These are phyloP conservation scores for Phytophthora fragariae DNA, from an alignment of 352 stramenopile genomes.

Conservation along the genomic window DNA sequence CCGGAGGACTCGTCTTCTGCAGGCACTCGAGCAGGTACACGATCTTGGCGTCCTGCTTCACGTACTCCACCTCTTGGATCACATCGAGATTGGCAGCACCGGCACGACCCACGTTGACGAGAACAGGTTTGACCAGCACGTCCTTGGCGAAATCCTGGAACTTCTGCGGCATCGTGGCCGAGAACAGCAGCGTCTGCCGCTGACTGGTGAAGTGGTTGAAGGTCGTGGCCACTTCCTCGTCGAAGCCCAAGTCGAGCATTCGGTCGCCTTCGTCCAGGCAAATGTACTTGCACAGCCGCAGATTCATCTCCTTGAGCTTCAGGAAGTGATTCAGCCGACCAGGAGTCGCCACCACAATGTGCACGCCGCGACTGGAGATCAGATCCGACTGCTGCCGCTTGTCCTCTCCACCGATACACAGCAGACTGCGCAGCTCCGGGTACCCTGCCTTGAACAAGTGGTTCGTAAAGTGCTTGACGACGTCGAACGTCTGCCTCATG, in stretches of 20 bases:
- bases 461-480: conserved; percentile 94
- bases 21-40: conserved; percentile 98
- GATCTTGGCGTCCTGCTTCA: conserved; percentile 99
- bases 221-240: conserved; percentile 95
- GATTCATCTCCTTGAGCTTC: conserved; percentile 94
- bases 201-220: conserved; percentile 98
- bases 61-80: conserved; percentile 99
- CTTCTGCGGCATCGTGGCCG: conserved; percentile 99
- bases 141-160: conserved; percentile 99
- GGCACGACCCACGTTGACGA: conserved; percentile 98
- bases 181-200: conserved; percentile 98
- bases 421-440: conserved; percentile 89
- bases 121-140: conserved; percentile 95
- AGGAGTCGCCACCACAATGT: conserved; percentile 98
- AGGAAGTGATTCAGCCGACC: conserved; percentile 97
- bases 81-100: conserved; percentile 99
- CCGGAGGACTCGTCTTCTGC: conserved; percentile 98
- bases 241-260: conserved; percentile 97
- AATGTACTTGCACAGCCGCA: conserved; percentile 97
- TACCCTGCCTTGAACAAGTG: conserved; percentile 75
- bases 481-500: conserved; percentile 98
- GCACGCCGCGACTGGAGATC: conserved; percentile 90
- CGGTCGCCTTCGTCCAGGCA: conserved; percentile 98
- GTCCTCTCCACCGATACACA: conserved; percentile 97
- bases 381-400: conserved; percentile 93